Percentiles rank a stretch among this genome's conserved stretches.
Conservation (phyloP, 2,329 filamentous ascomycete species). For the Talaromyces sp. region DNA sequence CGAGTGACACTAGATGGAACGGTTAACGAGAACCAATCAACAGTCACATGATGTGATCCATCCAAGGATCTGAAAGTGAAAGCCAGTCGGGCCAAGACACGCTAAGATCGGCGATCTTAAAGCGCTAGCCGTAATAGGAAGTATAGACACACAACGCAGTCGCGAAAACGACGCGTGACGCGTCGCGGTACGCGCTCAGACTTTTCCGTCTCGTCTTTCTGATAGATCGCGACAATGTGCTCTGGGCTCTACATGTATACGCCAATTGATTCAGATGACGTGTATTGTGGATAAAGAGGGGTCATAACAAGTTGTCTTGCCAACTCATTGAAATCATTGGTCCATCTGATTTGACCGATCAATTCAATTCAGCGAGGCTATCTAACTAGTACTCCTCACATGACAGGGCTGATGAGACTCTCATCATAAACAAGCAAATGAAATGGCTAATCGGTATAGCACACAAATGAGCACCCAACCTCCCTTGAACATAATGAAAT, state of each 20-base stretch:
- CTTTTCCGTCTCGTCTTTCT: not conserved
- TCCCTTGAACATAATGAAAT: not conserved
- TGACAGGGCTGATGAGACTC: not conserved
- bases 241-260: not conserved
- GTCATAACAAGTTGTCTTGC: slow-evolving; percentile 1
- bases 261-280: not conserved
- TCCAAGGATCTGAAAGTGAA: not conserved
- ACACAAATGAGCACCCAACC: not conserved
- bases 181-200: slow-evolving; percentile 7
- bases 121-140: not conserved
- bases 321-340: not conserved
- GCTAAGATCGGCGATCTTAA: not conserved
- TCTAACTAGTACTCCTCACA: not conserved
- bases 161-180: slow-evolving; percentile 14
- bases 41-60: not conserved
- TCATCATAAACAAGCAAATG: not conserved
- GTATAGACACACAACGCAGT: not conserved
- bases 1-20: not conserved
- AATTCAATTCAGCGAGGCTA: not conserved
- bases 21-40: not conserved
- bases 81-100: slow-evolving; percentile 4
- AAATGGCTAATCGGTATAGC: not conserved
- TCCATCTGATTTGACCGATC: not conserved
- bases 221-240: not conserved
- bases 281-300: slow-evolving; percentile 11